Evolutionary conservation across 2,329 filamentous ascomycete species (phyloP).

Genomic region (Chaetomium globosum): DNA sequence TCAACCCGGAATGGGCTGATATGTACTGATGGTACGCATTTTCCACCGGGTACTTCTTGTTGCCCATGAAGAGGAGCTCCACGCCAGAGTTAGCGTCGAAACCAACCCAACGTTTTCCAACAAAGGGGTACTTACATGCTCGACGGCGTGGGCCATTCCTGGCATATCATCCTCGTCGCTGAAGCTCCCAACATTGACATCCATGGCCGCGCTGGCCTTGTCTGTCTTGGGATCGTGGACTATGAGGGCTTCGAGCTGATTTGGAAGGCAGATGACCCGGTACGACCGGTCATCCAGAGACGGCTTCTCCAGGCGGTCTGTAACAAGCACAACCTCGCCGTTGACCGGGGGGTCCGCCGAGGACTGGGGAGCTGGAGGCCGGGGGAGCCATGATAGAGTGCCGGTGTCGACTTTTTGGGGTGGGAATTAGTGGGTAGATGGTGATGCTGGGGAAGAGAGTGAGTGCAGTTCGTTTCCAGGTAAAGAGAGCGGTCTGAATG

Average conservation of each 20-base stretch:
- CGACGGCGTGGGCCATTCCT: conserved; percentile 92
- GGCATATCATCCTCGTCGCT: conserved; percentile 89
- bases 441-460: neutral
- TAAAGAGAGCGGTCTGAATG: conserved; percentile 1
- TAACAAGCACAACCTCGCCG: conserved; percentile 51
- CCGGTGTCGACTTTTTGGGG: conserved; percentile 1
- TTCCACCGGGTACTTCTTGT: conserved; percentile 93
- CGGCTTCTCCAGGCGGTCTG: conserved; percentile 78
- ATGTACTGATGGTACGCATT: conserved; percentile 96
- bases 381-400: conserved; percentile 29
- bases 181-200: conserved; percentile 95
- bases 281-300: conserved; percentile 85
- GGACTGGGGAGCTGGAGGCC: conserved; percentile 13
- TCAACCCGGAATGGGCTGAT: conserved; percentile 83
- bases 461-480: neutral
- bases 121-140: conserved; percentile 63
- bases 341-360: conserved; percentile 35
- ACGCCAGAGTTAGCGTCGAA: conserved; percentile 13
- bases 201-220: conserved; percentile 92
- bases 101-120: neutral
- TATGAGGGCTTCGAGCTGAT: conserved; percentile 85
- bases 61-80: conserved; percentile 92
- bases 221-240: conserved; percentile 95
- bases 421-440: neutral
- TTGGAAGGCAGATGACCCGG: conserved; percentile 79